Evolutionary conservation across 208 protist genomes (phyloP).

Genomic region (Crithidia bombi): DNA sequence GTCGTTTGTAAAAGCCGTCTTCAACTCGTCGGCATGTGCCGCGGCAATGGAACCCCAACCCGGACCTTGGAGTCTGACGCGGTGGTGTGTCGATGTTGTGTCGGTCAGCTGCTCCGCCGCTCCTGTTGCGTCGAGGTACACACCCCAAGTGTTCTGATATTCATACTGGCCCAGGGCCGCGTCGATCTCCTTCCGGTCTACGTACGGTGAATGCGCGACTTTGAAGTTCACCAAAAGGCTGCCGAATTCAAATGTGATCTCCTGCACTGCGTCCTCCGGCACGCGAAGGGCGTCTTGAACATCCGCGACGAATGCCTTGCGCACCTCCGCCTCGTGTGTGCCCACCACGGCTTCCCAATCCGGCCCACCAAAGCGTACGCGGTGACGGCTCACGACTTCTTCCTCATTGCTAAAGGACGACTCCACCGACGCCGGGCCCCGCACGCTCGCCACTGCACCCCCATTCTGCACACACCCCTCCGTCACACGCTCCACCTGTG

Average conservation of each 20-base stretch:
- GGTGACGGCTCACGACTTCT: slow-evolving; percentile 40
- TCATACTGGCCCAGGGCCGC: slow-evolving; percentile 20
- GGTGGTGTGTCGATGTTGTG: slow-evolving; percentile 36
- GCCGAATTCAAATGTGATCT: slow-evolving; percentile 29
- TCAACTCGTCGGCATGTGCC: neutral
- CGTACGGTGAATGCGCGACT: slow-evolving; percentile 15
- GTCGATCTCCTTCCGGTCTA: slow-evolving; percentile 29
- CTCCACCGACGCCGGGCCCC: neutral
- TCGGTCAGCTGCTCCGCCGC: neutral
- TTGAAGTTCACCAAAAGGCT: slow-evolving; percentile 35
- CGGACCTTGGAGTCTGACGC: slow-evolving; percentile 29
- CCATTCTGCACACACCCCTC: neutral
- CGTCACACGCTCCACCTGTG: neutral
- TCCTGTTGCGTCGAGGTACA: slow-evolving; percentile 29
- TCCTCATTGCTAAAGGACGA: neutral
- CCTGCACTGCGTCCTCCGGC: slow-evolving; percentile 21
- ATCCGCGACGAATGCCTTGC: slow-evolving; percentile 39
- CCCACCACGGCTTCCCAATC: slow-evolving; percentile 35
- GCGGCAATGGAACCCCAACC: slow-evolving; percentile 15
- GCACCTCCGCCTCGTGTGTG: slow-evolving; percentile 22
- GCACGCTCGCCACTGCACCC: no score
- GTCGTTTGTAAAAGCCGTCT: slow-evolving; percentile 26
- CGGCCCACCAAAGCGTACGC: slow-evolving; percentile 45
- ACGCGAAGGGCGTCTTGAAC: slow-evolving; percentile 22
- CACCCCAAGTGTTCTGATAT: slow-evolving; percentile 46